These are phyloP conservation scores for Arthrobotrys musiformis DNA, from an alignment of 2,329 filamentous ascomycete genomes.

Conservation along the genomic window DNA sequence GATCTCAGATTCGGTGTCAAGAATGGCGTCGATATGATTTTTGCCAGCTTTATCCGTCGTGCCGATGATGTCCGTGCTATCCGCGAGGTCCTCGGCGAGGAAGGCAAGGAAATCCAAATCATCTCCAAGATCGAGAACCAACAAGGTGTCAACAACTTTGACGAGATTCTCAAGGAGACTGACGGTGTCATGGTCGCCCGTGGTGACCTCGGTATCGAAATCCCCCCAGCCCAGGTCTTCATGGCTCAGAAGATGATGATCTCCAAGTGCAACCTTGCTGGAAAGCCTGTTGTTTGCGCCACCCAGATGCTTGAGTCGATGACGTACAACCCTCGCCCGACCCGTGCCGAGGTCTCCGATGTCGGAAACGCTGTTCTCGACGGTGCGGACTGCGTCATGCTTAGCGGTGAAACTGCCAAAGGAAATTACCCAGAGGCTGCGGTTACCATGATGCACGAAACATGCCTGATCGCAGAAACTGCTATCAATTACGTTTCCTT, in stretches of 20 bases:
- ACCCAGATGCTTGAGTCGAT: conserved; percentile 99
- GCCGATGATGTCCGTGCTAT: conserved; percentile 93
- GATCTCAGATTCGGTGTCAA: conserved; percentile 96
- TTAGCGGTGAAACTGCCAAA: conserved; percentile 99
- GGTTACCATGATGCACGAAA: conserved; percentile 97
- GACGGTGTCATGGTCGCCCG: conserved; percentile 99
- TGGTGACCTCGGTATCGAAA: conserved; percentile 98
- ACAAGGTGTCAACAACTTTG: conserved; percentile 99
- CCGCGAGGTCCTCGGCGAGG: conserved; percentile 86
- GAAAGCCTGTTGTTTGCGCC: conserved; percentile 98
- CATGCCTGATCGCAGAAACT: conserved; percentile 95
- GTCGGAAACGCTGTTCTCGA: conserved; percentile 98
- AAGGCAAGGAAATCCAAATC: conserved; percentile 97
- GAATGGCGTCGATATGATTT: conserved; percentile 99
- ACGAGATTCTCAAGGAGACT: conserved; percentile 93
- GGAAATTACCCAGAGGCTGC: conserved; percentile 92
- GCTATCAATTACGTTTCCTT: conserved; percentile 96
- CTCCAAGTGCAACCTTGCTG: conserved; percentile 99
- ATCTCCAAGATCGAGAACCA: conserved; percentile 99
- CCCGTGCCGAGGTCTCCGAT: conserved; percentile 97
- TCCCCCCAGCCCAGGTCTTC: conserved; percentile 97
- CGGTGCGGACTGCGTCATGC: conserved; percentile 98
- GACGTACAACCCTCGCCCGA: conserved; percentile 99
- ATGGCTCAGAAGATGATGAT: conserved; percentile 99
- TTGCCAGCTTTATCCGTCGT: conserved; percentile 96